A percentile compares a stretch with the other conserved stretches of the same genome.
Conservation (phyloP, 2,329 filamentous ascomycete species). For the Albophoma yamanashiensis region DNA sequence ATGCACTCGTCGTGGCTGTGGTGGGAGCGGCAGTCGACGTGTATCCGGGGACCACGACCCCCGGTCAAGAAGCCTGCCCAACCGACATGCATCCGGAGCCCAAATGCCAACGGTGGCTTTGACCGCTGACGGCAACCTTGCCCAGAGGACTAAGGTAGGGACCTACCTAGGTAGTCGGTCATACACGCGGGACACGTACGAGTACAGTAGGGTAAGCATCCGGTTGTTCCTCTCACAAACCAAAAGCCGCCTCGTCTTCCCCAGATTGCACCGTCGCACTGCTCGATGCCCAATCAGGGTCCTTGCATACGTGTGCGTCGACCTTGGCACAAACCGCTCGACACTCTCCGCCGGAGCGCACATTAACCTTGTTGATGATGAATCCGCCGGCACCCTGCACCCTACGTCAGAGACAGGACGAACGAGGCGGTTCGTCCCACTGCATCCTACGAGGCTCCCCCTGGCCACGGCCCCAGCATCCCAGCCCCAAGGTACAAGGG, state of each 20-base stretch:
- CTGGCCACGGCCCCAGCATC: background rate
- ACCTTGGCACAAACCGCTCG: background rate
- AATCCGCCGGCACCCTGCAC: no score
- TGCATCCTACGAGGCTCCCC: background rate
- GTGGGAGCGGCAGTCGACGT: background rate
- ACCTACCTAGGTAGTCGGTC: no score
- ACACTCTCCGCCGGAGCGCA: no score
- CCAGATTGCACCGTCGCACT: background rate
- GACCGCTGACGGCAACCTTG: background rate
- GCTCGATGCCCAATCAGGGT: background rate
- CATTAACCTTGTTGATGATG: no score
- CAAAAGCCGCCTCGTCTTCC: background rate
- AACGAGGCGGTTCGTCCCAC: background rate
- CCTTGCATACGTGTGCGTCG: background rate
- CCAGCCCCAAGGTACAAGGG: background rate
- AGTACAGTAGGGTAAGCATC: no score
- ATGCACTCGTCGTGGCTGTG: background rate
- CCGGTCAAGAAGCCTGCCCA: background rate
- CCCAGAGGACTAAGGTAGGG: background rate
- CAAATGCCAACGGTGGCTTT: background rate
- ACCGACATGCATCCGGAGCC: background rate
- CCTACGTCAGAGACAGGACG: no score
- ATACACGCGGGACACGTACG: no score
- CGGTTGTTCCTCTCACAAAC: background rate
- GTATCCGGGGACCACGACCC: background rate